A percentile compares a stretch with the other conserved stretches of the same genome.
phyloP scores from a whole-genome alignment of 2,329 filamentous ascomycete genomes.

The Pestalotiopsis sp. region DNA sequence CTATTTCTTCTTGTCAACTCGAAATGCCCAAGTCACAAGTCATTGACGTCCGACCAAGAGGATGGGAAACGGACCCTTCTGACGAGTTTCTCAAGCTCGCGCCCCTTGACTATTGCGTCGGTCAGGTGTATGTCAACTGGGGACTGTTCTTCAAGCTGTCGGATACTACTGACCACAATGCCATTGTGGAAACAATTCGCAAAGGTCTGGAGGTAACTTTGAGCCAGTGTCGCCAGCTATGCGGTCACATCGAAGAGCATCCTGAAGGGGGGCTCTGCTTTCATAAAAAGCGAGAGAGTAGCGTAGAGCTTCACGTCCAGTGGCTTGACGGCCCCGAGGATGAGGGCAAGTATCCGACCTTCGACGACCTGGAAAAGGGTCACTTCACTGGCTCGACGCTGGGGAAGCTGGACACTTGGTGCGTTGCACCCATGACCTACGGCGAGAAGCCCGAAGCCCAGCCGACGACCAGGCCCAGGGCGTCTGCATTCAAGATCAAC shows the following conservation, averaged over 20 bases:
- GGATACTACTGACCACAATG: neutral
- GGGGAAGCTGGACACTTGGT: conserved; percentile 28
- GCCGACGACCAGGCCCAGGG: conserved; percentile 32
- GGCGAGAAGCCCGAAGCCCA: conserved; percentile 40
- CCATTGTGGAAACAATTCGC: conserved; percentile 20
- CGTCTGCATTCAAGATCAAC: conserved; percentile 41
- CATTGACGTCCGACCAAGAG: conserved; percentile 1
- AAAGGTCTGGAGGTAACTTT: conserved; percentile 33
- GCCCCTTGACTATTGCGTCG: neutral
- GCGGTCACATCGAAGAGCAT: conserved; percentile 40
- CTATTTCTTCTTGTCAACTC: no score
- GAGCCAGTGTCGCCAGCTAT: conserved; percentile 37
- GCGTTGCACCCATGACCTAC: conserved; percentile 38
- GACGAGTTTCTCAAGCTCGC: conserved; percentile 9
- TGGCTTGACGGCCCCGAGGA: conserved; percentile 36
- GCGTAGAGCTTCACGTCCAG: conserved; percentile 35
- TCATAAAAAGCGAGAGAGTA: conserved; percentile 34
- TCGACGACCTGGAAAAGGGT: conserved; percentile 37
- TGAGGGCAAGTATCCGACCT: conserved; percentile 26
- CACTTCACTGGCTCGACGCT: conserved; percentile 35
- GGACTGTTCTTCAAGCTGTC: conserved; percentile 13
- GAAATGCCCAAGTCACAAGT: neutral
- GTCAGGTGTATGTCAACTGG: conserved; percentile 12
- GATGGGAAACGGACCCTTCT: conserved; percentile 11
- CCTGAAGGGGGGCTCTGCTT: conserved; percentile 34